These are phyloP conservation scores for Pisolithus microcarpus DNA, from an alignment of 768 basidiomycete species.

Conservation along the genomic window DNA sequence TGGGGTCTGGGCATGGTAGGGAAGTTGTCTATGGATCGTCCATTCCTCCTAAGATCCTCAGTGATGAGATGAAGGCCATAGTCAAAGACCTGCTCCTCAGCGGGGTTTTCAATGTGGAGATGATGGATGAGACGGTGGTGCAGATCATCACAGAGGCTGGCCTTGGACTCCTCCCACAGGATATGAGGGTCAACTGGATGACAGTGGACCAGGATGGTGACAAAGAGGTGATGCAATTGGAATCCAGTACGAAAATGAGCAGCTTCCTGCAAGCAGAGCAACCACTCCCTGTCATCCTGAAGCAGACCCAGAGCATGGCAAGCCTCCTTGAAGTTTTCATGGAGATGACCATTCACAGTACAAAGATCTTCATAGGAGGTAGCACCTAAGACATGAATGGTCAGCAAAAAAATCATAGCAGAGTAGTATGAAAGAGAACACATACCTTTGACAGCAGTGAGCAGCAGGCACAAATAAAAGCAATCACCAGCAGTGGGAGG, in stretches of 20 bases:
- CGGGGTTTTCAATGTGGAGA: too few species aligned
- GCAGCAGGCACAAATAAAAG: conserved; percentile 35
- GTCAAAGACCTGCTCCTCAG: too few species aligned
- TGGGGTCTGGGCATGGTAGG: background rate
- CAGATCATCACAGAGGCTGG: too few species aligned
- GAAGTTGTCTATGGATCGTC: background rate
- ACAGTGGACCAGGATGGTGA: background rate
- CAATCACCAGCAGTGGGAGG: conserved; percentile 26
- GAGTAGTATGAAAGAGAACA: background rate
- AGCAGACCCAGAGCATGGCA: conserved; percentile 37
- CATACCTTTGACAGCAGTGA: conserved; percentile 31
- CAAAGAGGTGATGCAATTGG: conserved; percentile 33
- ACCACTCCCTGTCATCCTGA: conserved; percentile 44
- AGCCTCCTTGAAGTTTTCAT: conserved; percentile 32
- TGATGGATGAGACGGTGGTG: too few species aligned
- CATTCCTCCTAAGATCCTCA: too few species aligned
- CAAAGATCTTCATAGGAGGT: conserved; percentile 20
- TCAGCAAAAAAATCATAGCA: background rate
- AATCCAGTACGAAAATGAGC: conserved; percentile 30
- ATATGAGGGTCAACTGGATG: too few species aligned
- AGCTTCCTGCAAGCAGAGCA: conserved; percentile 35
- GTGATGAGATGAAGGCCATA: too few species aligned
- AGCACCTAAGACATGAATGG: conserved; percentile 6
- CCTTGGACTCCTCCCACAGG: too few species aligned
- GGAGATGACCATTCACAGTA: conserved; percentile 16